These are phyloP conservation scores for Aspergillus brunneoviolaceus DNA, from an alignment of 2,329 filamentous ascomycete species.

Conservation along the genomic window DNA sequence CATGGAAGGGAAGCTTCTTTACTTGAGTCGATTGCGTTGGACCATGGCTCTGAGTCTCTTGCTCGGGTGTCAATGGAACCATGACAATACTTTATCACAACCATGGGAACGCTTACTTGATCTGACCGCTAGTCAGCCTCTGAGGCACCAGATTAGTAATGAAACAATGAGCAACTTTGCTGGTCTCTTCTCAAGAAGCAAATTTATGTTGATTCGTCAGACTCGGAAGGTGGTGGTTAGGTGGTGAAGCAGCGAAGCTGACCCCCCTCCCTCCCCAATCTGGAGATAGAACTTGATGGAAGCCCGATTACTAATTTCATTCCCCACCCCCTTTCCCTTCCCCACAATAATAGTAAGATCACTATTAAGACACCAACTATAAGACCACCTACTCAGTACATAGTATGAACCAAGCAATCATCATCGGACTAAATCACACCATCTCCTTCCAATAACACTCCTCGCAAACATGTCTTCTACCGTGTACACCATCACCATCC, in stretches of 20 bases:
- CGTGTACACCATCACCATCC: conserved; percentile 5
- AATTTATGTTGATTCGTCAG: no score
- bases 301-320: not conserved
- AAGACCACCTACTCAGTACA: not conserved
- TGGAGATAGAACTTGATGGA: conserved; percentile 22
- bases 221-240: no score
- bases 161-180: no score
- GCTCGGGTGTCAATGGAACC: no score
- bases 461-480: conserved; percentile 3
- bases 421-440: not conserved
- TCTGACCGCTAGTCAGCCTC: no score
- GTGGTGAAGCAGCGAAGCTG: no score
- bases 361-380: not conserved
- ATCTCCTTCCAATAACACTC: not conserved
- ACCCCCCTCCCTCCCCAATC: conserved; percentile 10
- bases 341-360: not conserved
- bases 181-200: no score
- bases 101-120: no score
- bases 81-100: no score
- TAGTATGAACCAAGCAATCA: not conserved
- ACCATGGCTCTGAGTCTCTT: no score
- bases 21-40: conserved; percentile 21
- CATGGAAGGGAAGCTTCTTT: conserved; percentile 25
- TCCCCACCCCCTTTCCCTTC: not conserved
- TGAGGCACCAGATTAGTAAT: no score